These are phyloP conservation scores for Tetracladium setigerum DNA, from an alignment of 495 filamentous ascomycete species.

Conservation along the genomic window DNA sequence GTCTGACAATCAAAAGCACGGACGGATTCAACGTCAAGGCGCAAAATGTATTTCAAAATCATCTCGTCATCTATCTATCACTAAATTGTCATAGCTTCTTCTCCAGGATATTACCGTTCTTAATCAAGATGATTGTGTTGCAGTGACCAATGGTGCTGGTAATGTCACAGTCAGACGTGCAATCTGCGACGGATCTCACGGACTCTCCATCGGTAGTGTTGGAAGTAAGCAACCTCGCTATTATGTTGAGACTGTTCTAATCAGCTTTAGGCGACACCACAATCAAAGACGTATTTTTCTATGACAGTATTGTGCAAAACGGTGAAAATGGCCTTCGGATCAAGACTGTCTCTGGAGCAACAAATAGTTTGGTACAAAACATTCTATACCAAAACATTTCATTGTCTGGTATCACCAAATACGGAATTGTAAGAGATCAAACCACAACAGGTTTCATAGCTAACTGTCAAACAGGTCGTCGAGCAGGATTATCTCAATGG, in stretches of 20 bases:
- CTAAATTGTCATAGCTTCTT: no score
- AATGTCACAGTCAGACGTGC: slow-evolving; percentile 48
- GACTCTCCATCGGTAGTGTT: slow-evolving; percentile 61
- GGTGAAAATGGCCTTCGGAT: slow-evolving; percentile 50
- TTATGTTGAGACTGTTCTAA: no score
- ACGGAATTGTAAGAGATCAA: no score
- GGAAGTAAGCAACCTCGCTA: no score
- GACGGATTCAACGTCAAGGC: slow-evolving; percentile 55
- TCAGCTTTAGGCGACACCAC: slow-evolving; percentile 52
- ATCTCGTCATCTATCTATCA: no score
- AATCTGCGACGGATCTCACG: slow-evolving; percentile 50
- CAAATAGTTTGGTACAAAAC: slow-evolving; percentile 42
- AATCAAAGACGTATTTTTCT: slow-evolving; percentile 47
- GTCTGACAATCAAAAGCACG: no score
- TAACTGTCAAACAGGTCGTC: no score
- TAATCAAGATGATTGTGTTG: slow-evolving; percentile 61
- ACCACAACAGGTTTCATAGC: no score
- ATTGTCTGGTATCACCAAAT: slow-evolving; percentile 47
- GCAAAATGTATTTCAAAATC: slow-evolving; percentile 35
- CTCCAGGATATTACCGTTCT: slow-evolving; percentile 38
- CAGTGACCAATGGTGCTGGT: slow-evolving; percentile 51
- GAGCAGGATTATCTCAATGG: slow-evolving; percentile 4
- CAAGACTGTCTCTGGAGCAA: slow-evolving; percentile 52
- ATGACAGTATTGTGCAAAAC: slow-evolving; percentile 40
- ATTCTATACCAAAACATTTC: slow-evolving; percentile 52